phyloP scores from a whole-genome alignment of 768 basidiomycete species.

The Boletus tylopilopsis region DNA sequence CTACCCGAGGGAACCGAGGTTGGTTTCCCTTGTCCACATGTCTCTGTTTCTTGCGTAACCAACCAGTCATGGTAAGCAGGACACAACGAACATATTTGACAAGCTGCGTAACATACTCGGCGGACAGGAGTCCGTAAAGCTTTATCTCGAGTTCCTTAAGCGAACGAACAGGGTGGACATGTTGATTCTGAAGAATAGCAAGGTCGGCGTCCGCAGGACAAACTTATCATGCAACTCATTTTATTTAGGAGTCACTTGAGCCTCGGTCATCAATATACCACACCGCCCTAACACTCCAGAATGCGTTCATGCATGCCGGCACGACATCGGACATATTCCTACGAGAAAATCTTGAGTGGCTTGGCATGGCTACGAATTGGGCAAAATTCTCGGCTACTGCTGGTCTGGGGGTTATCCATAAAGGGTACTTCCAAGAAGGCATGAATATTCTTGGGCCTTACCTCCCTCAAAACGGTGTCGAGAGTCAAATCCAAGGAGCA shows the following conservation, averaged over 20 bases:
- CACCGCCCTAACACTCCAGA: constrained; percentile 92
- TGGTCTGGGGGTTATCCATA: constrained; percentile 95
- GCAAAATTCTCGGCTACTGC: constrained; percentile 98
- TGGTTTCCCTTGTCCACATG: constrained; percentile 18
- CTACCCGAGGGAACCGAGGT: constrained; percentile 69
- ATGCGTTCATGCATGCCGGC: constrained; percentile 98
- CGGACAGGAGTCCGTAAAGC: constrained; percentile 87
- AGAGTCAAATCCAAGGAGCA: constrained; percentile 72
- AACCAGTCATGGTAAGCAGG: constrained; percentile 34
- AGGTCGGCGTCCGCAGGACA: constrained; percentile 44
- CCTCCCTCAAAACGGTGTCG: constrained; percentile 74
- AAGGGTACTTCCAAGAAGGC: constrained; percentile 92
- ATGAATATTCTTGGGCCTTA: constrained; percentile 92
- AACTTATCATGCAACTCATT: constrained; percentile 3
- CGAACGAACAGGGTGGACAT: constrained; percentile 92
- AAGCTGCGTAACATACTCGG: constrained; percentile 80
- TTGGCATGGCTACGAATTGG: constrained; percentile 94
- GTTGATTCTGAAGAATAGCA: constrained; percentile 87
- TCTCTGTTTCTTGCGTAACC: constrained; percentile 5
- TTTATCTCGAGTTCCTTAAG: constrained; percentile 94
- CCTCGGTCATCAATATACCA: constrained; percentile 96
- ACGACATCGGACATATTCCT: constrained; percentile 94
- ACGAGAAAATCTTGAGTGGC: constrained; percentile 95
- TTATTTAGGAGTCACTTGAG: constrained; percentile 76
- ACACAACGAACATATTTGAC: constrained; percentile 60